Evolutionary conservation across 768 basidiomycete genomes (phyloP).

Genomic region (Phanerochaete sordida): DNA sequence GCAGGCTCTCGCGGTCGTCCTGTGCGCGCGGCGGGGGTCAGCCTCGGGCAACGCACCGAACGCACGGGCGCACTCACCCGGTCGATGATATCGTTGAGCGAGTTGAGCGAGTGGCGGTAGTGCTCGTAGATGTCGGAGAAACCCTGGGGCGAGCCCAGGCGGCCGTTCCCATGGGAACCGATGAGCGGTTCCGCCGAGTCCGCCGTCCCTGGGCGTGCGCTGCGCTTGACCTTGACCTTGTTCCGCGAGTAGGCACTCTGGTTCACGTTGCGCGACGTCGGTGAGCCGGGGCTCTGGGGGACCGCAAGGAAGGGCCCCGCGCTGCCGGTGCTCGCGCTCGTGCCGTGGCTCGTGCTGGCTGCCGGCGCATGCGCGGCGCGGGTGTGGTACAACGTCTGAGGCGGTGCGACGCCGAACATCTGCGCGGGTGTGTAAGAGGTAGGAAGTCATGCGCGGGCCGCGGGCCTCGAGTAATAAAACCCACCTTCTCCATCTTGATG

Average conservation of each 20-base stretch:
- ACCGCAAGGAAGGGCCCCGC: background rate
- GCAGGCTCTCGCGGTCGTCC: constrained; percentile 75
- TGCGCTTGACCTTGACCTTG: constrained; percentile 36
- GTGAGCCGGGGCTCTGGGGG: constrained; percentile 10
- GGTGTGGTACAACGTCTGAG: constrained; percentile 75
- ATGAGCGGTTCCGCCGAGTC: constrained; percentile 59
- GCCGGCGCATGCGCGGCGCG: constrained; percentile 40
- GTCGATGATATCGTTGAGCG: constrained; percentile 77
- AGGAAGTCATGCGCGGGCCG: background rate
- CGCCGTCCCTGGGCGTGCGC: constrained; percentile 53
- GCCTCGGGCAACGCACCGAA: background rate
- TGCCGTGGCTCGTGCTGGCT: background rate
- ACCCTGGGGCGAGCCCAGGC: constrained; percentile 7
- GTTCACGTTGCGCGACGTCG: constrained; percentile 39
- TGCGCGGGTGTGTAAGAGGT: constrained; percentile 24
- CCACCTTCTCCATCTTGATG: constrained; percentile 85
- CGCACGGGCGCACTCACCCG: constrained; percentile 44
- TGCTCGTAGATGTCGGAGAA: constrained; percentile 62
- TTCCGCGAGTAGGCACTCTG: constrained; percentile 42
- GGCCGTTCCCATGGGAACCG: constrained; percentile 5
- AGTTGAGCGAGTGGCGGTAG: constrained; percentile 78
- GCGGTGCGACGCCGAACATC: constrained; percentile 82
- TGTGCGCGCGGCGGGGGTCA: constrained; percentile 23
- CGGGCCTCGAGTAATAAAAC: constrained; percentile 14
- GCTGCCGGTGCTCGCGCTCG: background rate